phyloP scores from a whole-genome alignment of 306 rosid species.

The Begonia loranthoides region DNA sequence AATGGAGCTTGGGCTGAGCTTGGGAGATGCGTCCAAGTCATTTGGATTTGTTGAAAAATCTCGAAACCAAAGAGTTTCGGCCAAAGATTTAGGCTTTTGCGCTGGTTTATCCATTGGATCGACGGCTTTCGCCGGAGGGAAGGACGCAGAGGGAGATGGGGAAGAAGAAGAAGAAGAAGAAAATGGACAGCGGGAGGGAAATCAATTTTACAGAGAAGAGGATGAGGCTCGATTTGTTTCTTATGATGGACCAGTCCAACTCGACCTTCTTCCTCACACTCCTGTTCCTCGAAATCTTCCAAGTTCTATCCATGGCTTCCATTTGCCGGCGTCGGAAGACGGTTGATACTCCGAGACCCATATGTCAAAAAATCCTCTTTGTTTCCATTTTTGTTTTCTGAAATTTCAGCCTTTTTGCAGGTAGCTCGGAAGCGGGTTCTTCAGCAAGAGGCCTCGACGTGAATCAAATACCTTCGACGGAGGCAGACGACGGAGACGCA shows the following conservation, averaged over 20 bases:
- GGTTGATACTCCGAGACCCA: slow-evolving; percentile 3
- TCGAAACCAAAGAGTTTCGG: neutral
- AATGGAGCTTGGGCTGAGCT: slow-evolving; percentile 26
- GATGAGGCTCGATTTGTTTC: neutral
- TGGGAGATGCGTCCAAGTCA: slow-evolving; percentile 15
- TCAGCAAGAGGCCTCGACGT: slow-evolving; percentile 1
- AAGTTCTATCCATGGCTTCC: slow-evolving; percentile 17
- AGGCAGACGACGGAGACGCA: slow-evolving; percentile 9
- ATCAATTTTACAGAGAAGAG: neutral
- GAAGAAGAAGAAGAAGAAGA: slow-evolving; percentile 1
- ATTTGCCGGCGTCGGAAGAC: slow-evolving; percentile 6
- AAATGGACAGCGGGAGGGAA: neutral
- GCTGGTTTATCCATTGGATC: slow-evolving; percentile 21
- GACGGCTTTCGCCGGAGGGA: neutral
- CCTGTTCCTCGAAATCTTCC: slow-evolving; percentile 17
- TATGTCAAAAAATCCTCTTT: neutral
- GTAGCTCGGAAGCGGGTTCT: slow-evolving; percentile 1
- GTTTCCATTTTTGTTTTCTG: neutral
- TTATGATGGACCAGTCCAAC: slow-evolving; percentile 14
- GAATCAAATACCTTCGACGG: slow-evolving; percentile 7
- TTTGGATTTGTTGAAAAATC: slow-evolving; percentile 14
- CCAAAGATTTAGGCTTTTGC: slow-evolving; percentile 13
- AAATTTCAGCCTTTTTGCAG: neutral
- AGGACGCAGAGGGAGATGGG: neutral
- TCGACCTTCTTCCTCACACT: slow-evolving; percentile 25